These are phyloP conservation scores for Cutaneotrichosporon cutaneum DNA, from an alignment of 1,284 basidiomycete species.

Conservation along the genomic window DNA sequence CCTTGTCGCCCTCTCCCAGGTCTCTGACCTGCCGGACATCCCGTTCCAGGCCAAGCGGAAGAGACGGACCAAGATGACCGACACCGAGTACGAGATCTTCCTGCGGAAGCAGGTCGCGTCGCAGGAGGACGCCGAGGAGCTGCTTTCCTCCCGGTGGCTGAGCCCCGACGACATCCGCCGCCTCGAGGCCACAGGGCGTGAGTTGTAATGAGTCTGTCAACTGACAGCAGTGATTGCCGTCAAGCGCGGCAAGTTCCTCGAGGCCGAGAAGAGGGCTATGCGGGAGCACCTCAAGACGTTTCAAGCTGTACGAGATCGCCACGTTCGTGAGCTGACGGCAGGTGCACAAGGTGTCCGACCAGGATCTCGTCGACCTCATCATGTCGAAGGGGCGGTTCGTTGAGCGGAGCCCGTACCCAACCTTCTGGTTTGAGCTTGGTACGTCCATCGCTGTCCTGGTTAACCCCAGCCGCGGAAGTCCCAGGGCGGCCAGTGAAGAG, in stretches of 20 bases:
- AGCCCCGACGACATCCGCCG: slow-evolving; percentile 29
- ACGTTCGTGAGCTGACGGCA: neutral
- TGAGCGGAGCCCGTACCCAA: slow-evolving; percentile 26
- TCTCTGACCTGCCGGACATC: neutral
- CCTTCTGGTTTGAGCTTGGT: slow-evolving; percentile 42
- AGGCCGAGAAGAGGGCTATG: slow-evolving; percentile 34
- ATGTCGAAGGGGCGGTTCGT: slow-evolving; percentile 32
- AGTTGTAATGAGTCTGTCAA: neutral
- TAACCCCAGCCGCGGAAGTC: slow-evolving; percentile 18
- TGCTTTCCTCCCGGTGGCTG: slow-evolving; percentile 36
- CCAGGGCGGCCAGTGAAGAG: slow-evolving; percentile 44
- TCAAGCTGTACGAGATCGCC: slow-evolving; percentile 4
- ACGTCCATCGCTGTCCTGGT: no score
- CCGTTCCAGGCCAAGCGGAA: neutral
- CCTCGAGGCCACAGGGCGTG: slow-evolving; percentile 34
- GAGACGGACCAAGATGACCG: neutral
- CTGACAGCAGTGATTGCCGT: slow-evolving; percentile 30
- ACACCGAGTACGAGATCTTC: slow-evolving; percentile 6
- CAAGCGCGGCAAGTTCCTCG: slow-evolving; percentile 40
- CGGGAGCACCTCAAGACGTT: slow-evolving; percentile 32
- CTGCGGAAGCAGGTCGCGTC: slow-evolving; percentile 3
- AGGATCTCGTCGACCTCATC: slow-evolving; percentile 34
- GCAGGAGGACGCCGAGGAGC: slow-evolving; percentile 29
- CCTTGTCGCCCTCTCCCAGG: slow-evolving; percentile 4
- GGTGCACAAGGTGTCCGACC: slow-evolving; percentile 20